Evolutionary conservation across 805 yeast genomes (phyloP).

Genomic region (Phaffomyces antillensis): DNA sequence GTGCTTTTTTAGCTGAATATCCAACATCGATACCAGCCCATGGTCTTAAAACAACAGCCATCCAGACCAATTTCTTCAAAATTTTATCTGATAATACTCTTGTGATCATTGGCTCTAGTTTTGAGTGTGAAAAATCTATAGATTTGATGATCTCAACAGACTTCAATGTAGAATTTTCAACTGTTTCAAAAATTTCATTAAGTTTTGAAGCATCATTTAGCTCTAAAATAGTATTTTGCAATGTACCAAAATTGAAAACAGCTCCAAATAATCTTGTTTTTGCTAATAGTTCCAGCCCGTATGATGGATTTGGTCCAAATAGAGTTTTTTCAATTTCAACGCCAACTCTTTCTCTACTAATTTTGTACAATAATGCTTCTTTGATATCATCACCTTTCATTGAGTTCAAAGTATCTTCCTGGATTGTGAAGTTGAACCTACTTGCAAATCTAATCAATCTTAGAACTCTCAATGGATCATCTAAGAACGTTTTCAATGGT

Average conservation of each 20-base stretch:
- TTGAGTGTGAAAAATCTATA: background rate
- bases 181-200: conserved; percentile 2
- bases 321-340: conserved; percentile 75
- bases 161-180: conserved; percentile 24
- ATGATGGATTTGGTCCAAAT: conserved; percentile 50
- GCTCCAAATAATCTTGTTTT: conserved; percentile 47
- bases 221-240: conserved; percentile 16
- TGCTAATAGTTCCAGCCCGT: conserved; percentile 56
- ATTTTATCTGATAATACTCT: conserved; percentile 1
- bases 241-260: conserved; percentile 41
- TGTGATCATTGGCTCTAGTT: background rate
- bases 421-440: conserved; percentile 64
- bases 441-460: conserved; percentile 83
- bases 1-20: conserved; percentile 33
- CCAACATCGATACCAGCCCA: conserved; percentile 35
- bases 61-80: conserved; percentile 26
- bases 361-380: conserved; percentile 56
- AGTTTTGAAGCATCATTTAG: conserved; percentile 13
- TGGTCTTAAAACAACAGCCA: conserved; percentile 42
- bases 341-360: conserved; percentile 87
- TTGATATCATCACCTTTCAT: conserved; percentile 59
- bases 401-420: conserved; percentile 44
- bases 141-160: conserved; percentile 5
- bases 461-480: conserved; percentile 88
- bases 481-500: conserved; percentile 79